phyloP scores from a whole-genome alignment of 805 yeast species.

The Barnettozyma sucrosica region DNA sequence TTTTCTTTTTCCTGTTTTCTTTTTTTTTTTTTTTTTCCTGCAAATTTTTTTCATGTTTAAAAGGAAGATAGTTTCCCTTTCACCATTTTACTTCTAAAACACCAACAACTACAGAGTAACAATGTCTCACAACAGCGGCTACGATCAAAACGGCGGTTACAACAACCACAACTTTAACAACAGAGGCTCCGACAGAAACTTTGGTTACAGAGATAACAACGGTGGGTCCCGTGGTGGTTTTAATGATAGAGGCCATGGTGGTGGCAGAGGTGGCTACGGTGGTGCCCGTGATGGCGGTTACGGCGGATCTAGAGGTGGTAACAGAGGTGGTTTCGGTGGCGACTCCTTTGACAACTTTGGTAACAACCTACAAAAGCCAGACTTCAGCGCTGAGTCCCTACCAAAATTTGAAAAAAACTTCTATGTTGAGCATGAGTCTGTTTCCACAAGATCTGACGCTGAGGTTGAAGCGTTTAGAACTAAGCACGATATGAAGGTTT shows the following conservation, averaged over 20 bases:
- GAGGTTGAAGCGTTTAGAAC: constrained; percentile 76
- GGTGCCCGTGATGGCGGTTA: constrained; percentile 22
- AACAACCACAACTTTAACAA: constrained; percentile 26
- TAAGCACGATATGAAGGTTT: constrained; percentile 77
- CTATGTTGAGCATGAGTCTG: constrained; percentile 79
- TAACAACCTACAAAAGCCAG: constrained; percentile 58
- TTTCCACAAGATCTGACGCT: constrained; percentile 63
- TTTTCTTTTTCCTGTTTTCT: background rate
- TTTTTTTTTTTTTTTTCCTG: constrained; percentile 1
- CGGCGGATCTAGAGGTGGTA: constrained; percentile 27
- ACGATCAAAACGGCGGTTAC: constrained; percentile 30
- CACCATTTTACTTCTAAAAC: background rate
- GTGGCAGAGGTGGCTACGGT: constrained; percentile 34
- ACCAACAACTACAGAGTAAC: background rate
- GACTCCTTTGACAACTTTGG: constrained; percentile 44
- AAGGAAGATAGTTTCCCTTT: background rate
- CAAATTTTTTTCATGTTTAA: constrained; percentile 1
- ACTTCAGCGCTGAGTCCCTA: constrained; percentile 71
- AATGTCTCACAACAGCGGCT: constrained; percentile 28
- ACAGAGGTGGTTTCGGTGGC: constrained; percentile 33
- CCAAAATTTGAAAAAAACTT: constrained; percentile 95
- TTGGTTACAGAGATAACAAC: constrained; percentile 27
- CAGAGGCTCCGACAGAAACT: constrained; percentile 32
- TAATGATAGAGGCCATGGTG: constrained; percentile 13
- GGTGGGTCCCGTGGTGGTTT: constrained; percentile 25